A percentile compares a stretch with the other conserved stretches of the same genome.
Conservation (phyloP, 2,329 filamentous ascomycete genomes). For the Ceratocystis lukuohia region DNA sequence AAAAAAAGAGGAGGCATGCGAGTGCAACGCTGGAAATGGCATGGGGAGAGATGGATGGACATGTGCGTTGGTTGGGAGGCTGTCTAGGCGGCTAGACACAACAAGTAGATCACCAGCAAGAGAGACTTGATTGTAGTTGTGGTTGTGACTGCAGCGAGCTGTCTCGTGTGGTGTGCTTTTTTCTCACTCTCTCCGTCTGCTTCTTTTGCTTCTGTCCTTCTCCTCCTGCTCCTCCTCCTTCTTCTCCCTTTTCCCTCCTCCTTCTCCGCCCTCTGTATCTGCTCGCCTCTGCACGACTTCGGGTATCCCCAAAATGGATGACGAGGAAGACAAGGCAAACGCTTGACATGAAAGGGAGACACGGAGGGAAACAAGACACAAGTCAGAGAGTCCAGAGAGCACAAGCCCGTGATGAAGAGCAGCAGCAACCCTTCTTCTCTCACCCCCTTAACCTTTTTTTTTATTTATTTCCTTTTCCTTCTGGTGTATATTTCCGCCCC, state of each 20-base stretch:
- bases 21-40: background rate
- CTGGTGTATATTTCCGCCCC: constrained; percentile 1
- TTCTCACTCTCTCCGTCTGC: background rate
- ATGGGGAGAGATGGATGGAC: background rate
- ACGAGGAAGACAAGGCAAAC: background rate
- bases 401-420: background rate
- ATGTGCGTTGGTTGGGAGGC: too few species aligned
- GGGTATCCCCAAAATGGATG: background rate
- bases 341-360: background rate
- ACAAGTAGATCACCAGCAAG: too few species aligned
- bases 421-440: background rate
- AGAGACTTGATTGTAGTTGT: too few species aligned
- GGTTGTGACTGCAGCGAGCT: too few species aligned
- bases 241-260: too few species aligned
- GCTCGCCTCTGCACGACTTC: background rate
- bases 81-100: too few species aligned
- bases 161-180: background rate
- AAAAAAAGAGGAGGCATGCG: background rate
- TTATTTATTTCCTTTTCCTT: background rate
- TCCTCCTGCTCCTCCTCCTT: too few species aligned
- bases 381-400: background rate
- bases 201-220: background rate
- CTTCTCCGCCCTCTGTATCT: too few species aligned
- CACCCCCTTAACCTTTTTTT: too few species aligned
- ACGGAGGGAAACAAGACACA: background rate